Evolutionary conservation across 371 early-diverging fungal genomes (phyloP).

Genomic region (Cokeromyces recurvatus): DNA sequence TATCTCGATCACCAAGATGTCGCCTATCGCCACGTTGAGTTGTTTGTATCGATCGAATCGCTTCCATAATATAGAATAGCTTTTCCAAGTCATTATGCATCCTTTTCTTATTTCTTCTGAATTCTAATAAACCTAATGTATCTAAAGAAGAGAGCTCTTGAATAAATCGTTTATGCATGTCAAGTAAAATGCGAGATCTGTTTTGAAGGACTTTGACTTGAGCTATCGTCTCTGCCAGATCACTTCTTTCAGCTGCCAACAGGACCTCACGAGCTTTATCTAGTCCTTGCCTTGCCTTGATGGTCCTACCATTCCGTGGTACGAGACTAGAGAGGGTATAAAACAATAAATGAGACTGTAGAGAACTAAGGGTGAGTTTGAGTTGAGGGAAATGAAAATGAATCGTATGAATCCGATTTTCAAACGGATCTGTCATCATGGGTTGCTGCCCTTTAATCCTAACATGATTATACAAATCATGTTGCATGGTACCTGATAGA

Average conservation of each 20-base stretch:
- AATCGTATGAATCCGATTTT: conserved; percentile 45
- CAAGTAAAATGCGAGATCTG: conserved; percentile 39
- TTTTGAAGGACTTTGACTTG: conserved; percentile 55
- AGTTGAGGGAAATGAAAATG: conserved; percentile 60
- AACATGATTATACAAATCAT: conserved; percentile 72
- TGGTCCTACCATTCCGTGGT: conserved; percentile 53
- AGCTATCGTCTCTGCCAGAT: conserved; percentile 48
- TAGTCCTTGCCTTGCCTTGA: conserved; percentile 60
- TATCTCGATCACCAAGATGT: conserved; percentile 20
- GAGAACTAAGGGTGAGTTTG: conserved; percentile 55
- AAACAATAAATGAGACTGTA: conserved; percentile 57
- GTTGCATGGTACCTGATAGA: conserved; percentile 58
- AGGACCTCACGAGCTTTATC: conserved; percentile 67
- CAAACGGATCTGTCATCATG: conserved; percentile 18
- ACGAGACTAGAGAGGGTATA: conserved; percentile 65
- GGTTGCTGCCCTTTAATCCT: conserved; percentile 30
- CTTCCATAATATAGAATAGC: conserved; percentile 56
- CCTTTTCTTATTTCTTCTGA: conserved; percentile 6
- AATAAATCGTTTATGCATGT: conserved; percentile 55
- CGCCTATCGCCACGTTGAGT: conserved; percentile 16
- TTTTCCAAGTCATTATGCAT: conserved; percentile 40
- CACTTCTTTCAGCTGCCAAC: conserved; percentile 64
- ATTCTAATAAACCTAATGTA: conserved; percentile 9
- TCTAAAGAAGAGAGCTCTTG: conserved; percentile 35
- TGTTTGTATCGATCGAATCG: conserved; percentile 47